These are phyloP conservation scores for Pilasporangium apinafurcum DNA, from an alignment of 352 stramenopile genomes.

Conservation along the genomic window DNA sequence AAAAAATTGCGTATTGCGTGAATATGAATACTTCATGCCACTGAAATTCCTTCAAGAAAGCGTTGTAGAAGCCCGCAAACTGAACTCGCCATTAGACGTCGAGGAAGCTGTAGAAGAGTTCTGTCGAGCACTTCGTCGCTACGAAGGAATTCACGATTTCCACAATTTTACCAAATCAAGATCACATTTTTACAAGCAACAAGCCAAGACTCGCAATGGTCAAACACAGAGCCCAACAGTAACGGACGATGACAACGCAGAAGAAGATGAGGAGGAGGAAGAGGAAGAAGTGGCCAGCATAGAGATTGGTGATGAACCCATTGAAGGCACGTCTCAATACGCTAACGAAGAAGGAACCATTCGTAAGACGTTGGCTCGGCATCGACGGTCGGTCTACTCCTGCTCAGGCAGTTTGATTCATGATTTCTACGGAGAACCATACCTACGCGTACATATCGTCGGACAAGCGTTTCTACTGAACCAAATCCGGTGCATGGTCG, in stretches of 20 bases:
- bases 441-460: constrained; percentile 73
- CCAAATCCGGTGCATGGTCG: constrained; percentile 90
- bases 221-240: constrained; percentile 2
- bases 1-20: constrained; percentile 80
- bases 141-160: constrained; percentile 87
- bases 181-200: constrained; percentile 69
- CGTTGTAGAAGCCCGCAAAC: constrained; percentile 10
- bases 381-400: constrained; percentile 75
- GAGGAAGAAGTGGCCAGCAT: constrained; percentile 7
- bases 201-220: constrained; percentile 26
- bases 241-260: background rate
- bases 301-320: constrained; percentile 13
- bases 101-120: constrained; percentile 40
- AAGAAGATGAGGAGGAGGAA: constrained; percentile 5
- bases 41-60: constrained; percentile 62
- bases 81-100: constrained; percentile 16
- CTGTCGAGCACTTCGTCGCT: constrained; percentile 41
- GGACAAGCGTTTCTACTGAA: constrained; percentile 84
- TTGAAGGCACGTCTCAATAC: constrained; percentile 25
- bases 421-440: constrained; percentile 54
- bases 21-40: constrained; percentile 91
- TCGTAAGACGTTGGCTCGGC: constrained; percentile 53
- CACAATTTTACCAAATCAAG: constrained; percentile 89
- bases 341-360: constrained; percentile 23
- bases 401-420: constrained; percentile 55